Conservation (phyloP, 768 basidiomycete genomes). For the Boletus rex-veris region DNA sequence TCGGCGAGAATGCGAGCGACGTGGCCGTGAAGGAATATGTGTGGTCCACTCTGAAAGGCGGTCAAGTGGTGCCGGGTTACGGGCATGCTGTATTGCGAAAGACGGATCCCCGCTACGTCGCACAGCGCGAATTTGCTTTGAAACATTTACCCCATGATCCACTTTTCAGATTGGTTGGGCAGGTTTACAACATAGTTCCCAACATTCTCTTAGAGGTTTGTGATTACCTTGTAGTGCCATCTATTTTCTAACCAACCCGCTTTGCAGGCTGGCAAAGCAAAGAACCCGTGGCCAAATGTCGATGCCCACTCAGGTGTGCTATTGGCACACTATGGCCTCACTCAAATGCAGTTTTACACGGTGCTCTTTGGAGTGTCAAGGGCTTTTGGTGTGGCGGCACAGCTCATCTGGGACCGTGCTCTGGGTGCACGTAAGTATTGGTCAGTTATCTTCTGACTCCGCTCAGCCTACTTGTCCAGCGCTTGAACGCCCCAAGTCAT, state of each 20-base stretch:
- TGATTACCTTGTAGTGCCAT: neutral
- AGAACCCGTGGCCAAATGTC: constrained; percentile 96
- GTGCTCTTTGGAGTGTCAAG: constrained; percentile 97
- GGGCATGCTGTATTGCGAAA: constrained; percentile 85
- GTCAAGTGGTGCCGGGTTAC: constrained; percentile 93
- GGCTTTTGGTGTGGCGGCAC: constrained; percentile 85
- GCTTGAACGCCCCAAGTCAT: constrained; percentile 89
- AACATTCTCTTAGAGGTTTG: constrained; percentile 79
- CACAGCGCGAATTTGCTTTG: constrained; percentile 85
- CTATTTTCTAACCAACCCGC: neutral
- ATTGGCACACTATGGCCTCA: constrained; percentile 80
- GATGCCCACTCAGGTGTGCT: constrained; percentile 95
- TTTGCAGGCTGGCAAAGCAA: constrained; percentile 78
- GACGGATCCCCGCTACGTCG: constrained; percentile 90
- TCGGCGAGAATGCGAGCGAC: constrained; percentile 82
- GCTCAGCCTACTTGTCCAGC: constrained; percentile 37
- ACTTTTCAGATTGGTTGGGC: constrained; percentile 90
- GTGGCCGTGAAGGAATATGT: constrained; percentile 91
- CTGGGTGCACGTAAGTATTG: constrained; percentile 76
- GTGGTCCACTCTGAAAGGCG: constrained; percentile 90
- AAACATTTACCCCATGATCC: constrained; percentile 85
- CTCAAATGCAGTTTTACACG: constrained; percentile 95
- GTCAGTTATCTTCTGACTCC: neutral
- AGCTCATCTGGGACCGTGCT: constrained; percentile 91
- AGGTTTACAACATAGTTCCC: constrained; percentile 85